These are phyloP conservation scores for Chytriomyces confervae DNA, from an alignment of 192 early-diverging fungal species.

Conservation along the genomic window DNA sequence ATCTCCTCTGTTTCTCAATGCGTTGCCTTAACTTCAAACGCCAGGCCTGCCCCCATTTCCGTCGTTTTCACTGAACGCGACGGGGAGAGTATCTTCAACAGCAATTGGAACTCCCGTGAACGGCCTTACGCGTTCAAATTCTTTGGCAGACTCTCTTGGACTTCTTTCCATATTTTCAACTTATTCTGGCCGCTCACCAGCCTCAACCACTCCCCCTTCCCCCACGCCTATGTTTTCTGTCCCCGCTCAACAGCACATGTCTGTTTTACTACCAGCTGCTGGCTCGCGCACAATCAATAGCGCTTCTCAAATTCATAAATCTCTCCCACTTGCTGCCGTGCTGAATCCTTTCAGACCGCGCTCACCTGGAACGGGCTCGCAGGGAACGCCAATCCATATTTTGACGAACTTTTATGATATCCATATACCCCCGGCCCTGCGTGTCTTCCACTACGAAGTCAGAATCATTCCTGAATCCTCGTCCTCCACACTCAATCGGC, in stretches of 20 bases:
- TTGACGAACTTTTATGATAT: slow-evolving; percentile 33
- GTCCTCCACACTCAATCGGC: slow-evolving; percentile 20
- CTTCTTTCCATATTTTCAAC: no score
- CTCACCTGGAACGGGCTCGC: not conserved
- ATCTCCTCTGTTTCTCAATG: not conserved
- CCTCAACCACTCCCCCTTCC: not conserved
- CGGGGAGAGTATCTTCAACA: not conserved
- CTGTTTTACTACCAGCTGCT: not conserved
- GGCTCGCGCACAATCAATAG: not conserved
- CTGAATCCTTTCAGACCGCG: not conserved
- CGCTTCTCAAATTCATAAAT: not conserved
- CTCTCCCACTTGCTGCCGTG: not conserved
- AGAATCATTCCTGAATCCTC: slow-evolving; percentile 20
- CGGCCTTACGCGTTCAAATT: not conserved
- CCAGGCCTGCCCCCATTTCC: not conserved
- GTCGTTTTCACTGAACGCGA: not conserved
- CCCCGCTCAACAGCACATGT: not conserved
- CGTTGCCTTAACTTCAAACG: not conserved
- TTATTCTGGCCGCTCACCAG: not conserved
- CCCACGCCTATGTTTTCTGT: not conserved
- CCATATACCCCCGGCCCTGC: not conserved
- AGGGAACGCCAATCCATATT: slow-evolving; percentile 18
- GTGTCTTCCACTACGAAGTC: slow-evolving; percentile 25
- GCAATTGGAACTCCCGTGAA: not conserved
- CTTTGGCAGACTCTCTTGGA: no score